These are phyloP conservation scores for Omphalotus olearius DNA, from an alignment of 1,284 basidiomycete species.

Conservation along the genomic window DNA sequence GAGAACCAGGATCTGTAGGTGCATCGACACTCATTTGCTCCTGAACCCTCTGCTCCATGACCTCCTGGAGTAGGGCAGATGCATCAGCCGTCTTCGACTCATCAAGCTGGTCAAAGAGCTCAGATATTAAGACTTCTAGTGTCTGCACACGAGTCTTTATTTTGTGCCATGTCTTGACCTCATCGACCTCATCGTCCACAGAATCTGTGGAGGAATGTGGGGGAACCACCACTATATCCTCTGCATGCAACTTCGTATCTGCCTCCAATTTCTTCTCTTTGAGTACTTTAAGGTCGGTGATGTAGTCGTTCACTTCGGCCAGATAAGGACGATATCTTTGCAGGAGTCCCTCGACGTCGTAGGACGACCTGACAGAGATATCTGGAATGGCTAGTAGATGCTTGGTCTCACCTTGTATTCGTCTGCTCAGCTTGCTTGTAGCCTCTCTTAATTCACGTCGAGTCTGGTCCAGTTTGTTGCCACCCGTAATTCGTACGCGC, in stretches of 20 bases:
- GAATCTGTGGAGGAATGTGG: background rate
- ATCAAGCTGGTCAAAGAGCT: background rate
- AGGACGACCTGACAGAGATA: background rate
- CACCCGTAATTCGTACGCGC: constrained; percentile 1
- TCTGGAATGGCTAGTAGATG: background rate
- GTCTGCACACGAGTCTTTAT: constrained; percentile 1
- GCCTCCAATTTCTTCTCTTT: constrained; percentile 2
- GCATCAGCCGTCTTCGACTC: too few species aligned
- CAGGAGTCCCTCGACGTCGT: constrained; percentile 1
- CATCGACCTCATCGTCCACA: background rate
- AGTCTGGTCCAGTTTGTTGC: constrained; percentile 5
- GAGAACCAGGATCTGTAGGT: background rate
- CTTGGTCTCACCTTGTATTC: background rate
- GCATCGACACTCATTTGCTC: background rate
- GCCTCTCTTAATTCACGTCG: constrained; percentile 2
- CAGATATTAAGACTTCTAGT: background rate
- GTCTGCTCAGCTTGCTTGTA: background rate
- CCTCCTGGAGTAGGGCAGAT: background rate
- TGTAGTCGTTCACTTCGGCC: constrained; percentile 5
- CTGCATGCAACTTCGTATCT: background rate
- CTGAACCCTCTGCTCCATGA: constrained; percentile 1
- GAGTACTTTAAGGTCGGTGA: constrained; percentile 2
- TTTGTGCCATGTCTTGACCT: background rate
- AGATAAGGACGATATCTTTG: background rate
- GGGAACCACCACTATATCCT: background rate